phyloP scores from a whole-genome alignment of 1,139 yeast genomes.

The Maudiozyma humilis region DNA sequence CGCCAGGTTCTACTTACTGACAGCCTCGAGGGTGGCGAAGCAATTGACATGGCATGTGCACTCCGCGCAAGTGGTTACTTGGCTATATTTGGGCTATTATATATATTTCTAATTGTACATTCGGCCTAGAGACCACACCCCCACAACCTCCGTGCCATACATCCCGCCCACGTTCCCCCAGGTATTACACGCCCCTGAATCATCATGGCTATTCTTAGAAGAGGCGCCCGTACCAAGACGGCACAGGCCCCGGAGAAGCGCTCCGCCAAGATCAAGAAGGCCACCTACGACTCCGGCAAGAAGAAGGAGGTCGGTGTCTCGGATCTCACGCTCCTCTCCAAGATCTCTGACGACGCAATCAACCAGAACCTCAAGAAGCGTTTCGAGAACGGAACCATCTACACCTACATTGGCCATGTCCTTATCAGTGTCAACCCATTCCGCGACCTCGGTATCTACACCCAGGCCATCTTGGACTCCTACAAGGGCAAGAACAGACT shows the following conservation, averaged over 20 bases:
- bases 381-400: conserved; percentile 81
- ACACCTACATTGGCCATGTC: conserved; percentile 82
- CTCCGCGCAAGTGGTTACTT: too few relatives aligned
- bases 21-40: too few relatives aligned
- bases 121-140: too few relatives aligned
- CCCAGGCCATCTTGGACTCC: conserved; percentile 61
- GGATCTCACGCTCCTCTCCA: conserved; percentile 81
- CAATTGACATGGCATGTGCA: too few relatives aligned
- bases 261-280: conserved; percentile 63
- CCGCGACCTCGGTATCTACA: conserved; percentile 90
- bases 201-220: conserved; percentile 61
- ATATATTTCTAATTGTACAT: too few relatives aligned
- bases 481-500: conserved; percentile 88
- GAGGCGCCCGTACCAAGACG: conserved; percentile 60
- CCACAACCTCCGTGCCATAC: not conserved
- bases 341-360: conserved; percentile 86
- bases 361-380: conserved; percentile 86
- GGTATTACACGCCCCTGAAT: not conserved
- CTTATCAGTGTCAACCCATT: conserved; percentile 95
- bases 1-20: not conserved
- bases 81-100: too few relatives aligned
- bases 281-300: conserved; percentile 79
- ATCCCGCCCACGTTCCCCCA: not conserved
- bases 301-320: conserved; percentile 97
- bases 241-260: conserved; percentile 46